A percentile compares a stretch with the other conserved stretches of the same genome.
Evolutionary conservation across 148 eudicot species (phyloP).

Genomic region (Selenicereus undatus): DNA sequence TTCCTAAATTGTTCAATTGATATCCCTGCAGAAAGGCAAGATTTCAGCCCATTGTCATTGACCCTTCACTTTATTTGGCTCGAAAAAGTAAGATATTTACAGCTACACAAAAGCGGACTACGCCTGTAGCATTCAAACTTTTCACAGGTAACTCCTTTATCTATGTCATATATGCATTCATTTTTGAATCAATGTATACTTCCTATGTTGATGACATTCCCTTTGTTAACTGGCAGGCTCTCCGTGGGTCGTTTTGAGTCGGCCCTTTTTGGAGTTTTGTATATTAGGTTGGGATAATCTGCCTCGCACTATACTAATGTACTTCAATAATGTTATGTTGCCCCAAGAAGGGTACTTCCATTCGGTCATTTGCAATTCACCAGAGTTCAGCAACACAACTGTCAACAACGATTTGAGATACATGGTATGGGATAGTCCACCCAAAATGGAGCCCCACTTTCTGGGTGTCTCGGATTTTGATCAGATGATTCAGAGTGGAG

Average conservation of each 20-base stretch:
- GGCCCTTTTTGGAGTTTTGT: slow-evolving; percentile 71
- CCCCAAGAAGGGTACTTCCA: slow-evolving; percentile 94
- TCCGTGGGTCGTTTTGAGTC: slow-evolving; percentile 79
- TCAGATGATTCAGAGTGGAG: slow-evolving; percentile 80
- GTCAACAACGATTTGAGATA: slow-evolving; percentile 75
- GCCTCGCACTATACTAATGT: slow-evolving; percentile 86
- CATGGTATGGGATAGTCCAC: slow-evolving; percentile 96
- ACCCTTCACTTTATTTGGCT: slow-evolving; percentile 84
- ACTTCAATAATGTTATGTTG: slow-evolving; percentile 59
- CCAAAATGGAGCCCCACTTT: slow-evolving; percentile 83
- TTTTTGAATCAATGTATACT: background rate
- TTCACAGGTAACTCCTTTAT: slow-evolving; percentile 63
- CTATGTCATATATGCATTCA: background rate
- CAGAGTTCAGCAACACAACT: slow-evolving; percentile 79
- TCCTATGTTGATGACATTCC: background rate
- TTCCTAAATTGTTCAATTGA: background rate
- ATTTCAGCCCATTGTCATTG: slow-evolving; percentile 77
- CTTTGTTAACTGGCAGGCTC: slow-evolving; percentile 53
- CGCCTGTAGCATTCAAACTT: slow-evolving; percentile 75
- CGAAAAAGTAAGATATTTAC: slow-evolving; percentile 77
- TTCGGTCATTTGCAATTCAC: slow-evolving; percentile 74
- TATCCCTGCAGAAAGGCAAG: slow-evolving; percentile 52
- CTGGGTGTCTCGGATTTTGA: slow-evolving; percentile 54
- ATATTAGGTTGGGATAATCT: slow-evolving; percentile 93
- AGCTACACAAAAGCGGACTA: slow-evolving; percentile 72